Conservation (phyloP, 2,329 filamentous ascomycete genomes). For the Penicillium aurantiogriseum region DNA sequence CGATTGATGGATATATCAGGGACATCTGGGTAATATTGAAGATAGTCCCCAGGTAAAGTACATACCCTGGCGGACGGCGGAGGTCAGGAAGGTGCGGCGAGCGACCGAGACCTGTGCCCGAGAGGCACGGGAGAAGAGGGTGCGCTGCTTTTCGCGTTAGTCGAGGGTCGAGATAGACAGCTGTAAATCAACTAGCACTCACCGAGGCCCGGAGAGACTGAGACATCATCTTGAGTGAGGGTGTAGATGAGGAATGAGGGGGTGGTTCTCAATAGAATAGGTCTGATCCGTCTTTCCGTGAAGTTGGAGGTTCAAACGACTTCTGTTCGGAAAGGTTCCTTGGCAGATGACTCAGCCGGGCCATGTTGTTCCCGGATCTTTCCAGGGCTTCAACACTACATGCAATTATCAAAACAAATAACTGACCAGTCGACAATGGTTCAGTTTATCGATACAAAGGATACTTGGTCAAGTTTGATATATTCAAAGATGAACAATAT, state of each 20-base stretch:
- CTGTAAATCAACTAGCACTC: constrained; percentile 28
- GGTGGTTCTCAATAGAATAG: constrained; percentile 26
- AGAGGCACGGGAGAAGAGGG: constrained; percentile 59
- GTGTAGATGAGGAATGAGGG: constrained; percentile 28
- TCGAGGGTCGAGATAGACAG: constrained; percentile 4
- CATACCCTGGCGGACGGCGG: constrained; percentile 62
- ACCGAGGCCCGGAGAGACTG: constrained; percentile 63
- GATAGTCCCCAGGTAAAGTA: constrained; percentile 25
- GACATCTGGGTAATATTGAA: constrained; percentile 1
- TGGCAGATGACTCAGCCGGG: constrained; percentile 23
- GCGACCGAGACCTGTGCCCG: constrained; percentile 56
- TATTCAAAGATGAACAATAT: not conserved
- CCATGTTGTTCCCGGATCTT: constrained; percentile 6
- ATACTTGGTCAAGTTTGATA: not conserved
- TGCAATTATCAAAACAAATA: not conserved
- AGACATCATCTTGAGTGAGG: constrained; percentile 54
- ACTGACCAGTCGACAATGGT: too few species aligned
- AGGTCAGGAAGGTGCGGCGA: constrained; percentile 64
- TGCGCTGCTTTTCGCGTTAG: constrained; percentile 49
- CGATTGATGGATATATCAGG: not conserved
- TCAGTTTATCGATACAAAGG: not conserved
- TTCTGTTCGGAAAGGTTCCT: constrained; percentile 28
- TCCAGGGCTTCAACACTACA: not conserved
- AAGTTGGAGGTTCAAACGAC: constrained; percentile 29
- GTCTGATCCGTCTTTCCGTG: constrained; percentile 28